Percentiles rank a stretch among this genome's conserved stretches.
These are phyloP conservation scores for Allodekkera sacchari DNA, from an alignment of 805 yeast genomes.

Conservation along the genomic window DNA sequence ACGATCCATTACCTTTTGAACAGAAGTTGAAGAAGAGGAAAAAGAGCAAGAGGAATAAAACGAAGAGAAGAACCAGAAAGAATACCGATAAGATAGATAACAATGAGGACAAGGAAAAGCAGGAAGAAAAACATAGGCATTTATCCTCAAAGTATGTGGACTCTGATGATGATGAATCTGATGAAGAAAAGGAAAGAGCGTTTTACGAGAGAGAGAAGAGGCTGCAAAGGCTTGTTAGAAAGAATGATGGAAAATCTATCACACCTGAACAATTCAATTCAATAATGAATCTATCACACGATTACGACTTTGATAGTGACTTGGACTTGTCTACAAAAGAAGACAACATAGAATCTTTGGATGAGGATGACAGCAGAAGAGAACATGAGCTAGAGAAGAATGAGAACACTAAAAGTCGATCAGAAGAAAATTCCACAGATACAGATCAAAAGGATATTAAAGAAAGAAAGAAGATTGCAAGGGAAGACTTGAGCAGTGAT, in stretches of 20 bases:
- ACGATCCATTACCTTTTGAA: slow-evolving; percentile 8
- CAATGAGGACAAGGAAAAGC: slow-evolving; percentile 5
- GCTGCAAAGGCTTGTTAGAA: slow-evolving; percentile 29
- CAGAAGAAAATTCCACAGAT: no score
- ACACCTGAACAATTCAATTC: slow-evolving; percentile 20
- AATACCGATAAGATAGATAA: slow-evolving; percentile 6
- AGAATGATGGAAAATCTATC: slow-evolving; percentile 17
- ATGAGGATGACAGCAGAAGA: slow-evolving; percentile 7
- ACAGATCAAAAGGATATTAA: no score
- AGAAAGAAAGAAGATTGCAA: no score
- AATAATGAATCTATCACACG: slow-evolving; percentile 4
- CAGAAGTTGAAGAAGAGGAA: slow-evolving; percentile 7
- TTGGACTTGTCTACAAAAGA: slow-evolving; percentile 4
- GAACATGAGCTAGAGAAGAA: slow-evolving; percentile 6
- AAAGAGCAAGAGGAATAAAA: slow-evolving; percentile 8
- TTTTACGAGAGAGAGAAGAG: slow-evolving; percentile 52
- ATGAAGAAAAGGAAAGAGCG: slow-evolving; percentile 40
- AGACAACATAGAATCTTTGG: not conserved
- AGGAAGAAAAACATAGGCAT: slow-evolving; percentile 9
- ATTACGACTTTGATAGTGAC: slow-evolving; percentile 6
- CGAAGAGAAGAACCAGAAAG: slow-evolving; percentile 1
- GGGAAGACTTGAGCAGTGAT: no score
- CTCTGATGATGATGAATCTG: slow-evolving; percentile 59
- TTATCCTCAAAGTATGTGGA: slow-evolving; percentile 48
- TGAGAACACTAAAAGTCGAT: not conserved